phyloP scores from a whole-genome alignment of 768 basidiomycete genomes.

The Boletus patriciae region DNA sequence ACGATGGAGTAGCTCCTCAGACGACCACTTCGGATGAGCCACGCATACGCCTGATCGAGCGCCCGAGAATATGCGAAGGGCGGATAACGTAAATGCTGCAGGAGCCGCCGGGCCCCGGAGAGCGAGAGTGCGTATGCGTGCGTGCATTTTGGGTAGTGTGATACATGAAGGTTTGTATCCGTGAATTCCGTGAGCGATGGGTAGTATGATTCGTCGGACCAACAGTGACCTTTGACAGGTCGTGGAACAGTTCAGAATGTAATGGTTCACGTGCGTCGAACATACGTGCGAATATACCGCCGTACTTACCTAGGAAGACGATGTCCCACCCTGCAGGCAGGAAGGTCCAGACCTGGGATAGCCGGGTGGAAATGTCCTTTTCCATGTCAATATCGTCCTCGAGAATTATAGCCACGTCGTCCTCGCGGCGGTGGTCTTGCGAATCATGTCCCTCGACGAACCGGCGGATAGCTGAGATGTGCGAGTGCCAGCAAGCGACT shows the following conservation, averaged over 20 bases:
- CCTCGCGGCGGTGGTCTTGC: conserved; percentile 2
- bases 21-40: conserved; percentile 58
- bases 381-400: conserved; percentile 86
- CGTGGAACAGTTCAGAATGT: neutral
- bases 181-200: conserved; percentile 35
- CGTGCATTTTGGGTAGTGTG: conserved; percentile 64
- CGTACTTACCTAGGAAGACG: conserved; percentile 60
- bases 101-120: conserved; percentile 58
- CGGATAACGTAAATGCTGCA: conserved; percentile 57
- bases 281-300: neutral
- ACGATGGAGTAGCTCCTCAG: conserved; percentile 64
- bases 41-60: conserved; percentile 70
- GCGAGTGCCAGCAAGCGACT: conserved; percentile 74
- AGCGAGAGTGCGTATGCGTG: conserved; percentile 69
- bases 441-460: conserved; percentile 38
- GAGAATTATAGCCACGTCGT: conserved; percentile 53
- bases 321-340: conserved; percentile 71
- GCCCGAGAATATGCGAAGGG: conserved; percentile 77
- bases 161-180: conserved; percentile 49
- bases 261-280: neutral
- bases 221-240: conserved; percentile 62
- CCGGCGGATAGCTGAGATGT: conserved; percentile 50
- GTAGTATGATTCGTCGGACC: conserved; percentile 64
- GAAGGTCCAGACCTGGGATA: conserved; percentile 45
- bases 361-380: conserved; percentile 48